Base-by-base conservation (phyloP, 805 yeast genomes). In the Candida ulmi region DNA sequence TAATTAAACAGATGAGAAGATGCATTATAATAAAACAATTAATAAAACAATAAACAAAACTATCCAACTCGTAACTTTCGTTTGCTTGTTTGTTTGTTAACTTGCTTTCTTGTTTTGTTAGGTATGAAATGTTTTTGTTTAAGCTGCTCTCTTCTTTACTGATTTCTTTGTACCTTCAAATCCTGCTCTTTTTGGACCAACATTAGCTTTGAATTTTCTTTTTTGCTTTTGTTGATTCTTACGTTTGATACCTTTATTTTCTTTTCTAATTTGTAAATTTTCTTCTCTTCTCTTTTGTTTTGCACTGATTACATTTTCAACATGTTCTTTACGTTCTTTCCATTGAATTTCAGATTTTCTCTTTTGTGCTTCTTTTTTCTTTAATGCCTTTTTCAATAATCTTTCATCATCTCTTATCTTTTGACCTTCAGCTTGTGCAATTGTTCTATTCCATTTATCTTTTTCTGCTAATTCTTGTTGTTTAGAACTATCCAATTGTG, bases 361-460 rank as follows among this genome's bases (percentile, higher is more conserved):
- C 69, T 93, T 93, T 56, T 74, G 73, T 45, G 84, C 78, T 52
- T 87, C 91, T 58, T 88, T 86, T 52, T 84, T 74, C 66, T 84
- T 88, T 45, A 91, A 62, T 2, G 97, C 86, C 61, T 87, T 91
- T 54, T 81, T 83, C 62, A 93, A 73, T 51, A 93, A 66, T 56
- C 78, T 81, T 60, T 91, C 98, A 61, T 91, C 95, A 62, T 93
- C 96, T 52, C 83, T 84, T 34, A 91, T 68, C 60, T 88, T 91
- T 21, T 78, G 64, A 37, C 99, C 99, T 61, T 88, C 95, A 8
- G 95, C 88, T 55, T 83, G 90, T 24, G 83, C 73, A 65, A 91
- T 68, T 11, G 93, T 87, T 51, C 76, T 75, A 51, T 75, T 78
- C 99, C 99, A 93, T 54, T 80, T 78, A 27, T 78, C 80, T 54